Base-by-base conservation (phyloP, 306 rosid species). In the Vigna mungo region DNA sequence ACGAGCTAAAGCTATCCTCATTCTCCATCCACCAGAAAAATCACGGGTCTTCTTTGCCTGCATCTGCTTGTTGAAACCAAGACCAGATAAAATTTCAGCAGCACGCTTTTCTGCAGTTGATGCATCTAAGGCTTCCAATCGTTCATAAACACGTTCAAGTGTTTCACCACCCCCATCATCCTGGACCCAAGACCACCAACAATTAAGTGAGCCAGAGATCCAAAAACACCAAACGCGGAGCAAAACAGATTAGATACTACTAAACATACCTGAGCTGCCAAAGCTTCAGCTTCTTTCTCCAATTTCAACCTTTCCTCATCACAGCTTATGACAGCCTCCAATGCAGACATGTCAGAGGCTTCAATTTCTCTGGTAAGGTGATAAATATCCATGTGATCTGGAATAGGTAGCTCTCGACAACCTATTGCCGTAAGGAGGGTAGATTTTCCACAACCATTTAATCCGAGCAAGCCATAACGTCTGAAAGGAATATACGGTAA, bases 21-120 rank as follows among this genome's bases (percentile, higher is more conserved):
- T 96, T 71, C 99, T 96, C 99, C 99, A 96, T 62, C 99, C 99
- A 85, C 99, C 99, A 54, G 99, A 96, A 84, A 96, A 96, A 82
- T 96, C 99, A 15, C 90, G 80, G 0, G 98, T 96, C 83, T 88
- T 92, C 91, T 92, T 92, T 30, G 88, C 89, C 77, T 96, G 99
- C 99, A 96, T 96, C 88, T 84, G 82, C 87, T 92, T 96, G 90
- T 87, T 58, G 84, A 96, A 96, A 30, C 99, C 99, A 78, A 96
- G 98, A 58, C 99, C 99, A 85, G 34, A 83, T 44, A 96, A 86
- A 55, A 96, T 96, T 85, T 96, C 99, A 74, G 99, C 99, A 9
- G 98, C 99, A 80, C 98, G 97, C 77, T 96, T 96, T 86, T 96
- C 99, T 3, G 99, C 99, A 52, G 99, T 96, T 64, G 99, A 47